Percentiles rank a stretch among this genome's conserved stretches.
These are phyloP conservation scores for Uronychia setigera DNA, from an alignment of 73 alveolate genomes.

Conservation along the genomic window DNA sequence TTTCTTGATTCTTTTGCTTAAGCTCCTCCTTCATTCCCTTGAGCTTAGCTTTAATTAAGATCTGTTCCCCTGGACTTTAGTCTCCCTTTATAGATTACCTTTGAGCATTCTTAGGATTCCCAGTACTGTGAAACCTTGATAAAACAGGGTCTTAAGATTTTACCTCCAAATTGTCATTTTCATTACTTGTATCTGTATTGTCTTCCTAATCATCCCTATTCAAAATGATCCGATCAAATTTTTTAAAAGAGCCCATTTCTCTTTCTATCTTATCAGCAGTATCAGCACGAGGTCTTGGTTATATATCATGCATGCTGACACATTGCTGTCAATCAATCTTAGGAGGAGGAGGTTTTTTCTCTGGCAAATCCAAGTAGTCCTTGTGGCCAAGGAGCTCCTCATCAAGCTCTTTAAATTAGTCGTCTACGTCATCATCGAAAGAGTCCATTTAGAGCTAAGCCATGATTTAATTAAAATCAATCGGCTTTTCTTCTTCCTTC, in stretches of 20 bases:
- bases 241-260: not conserved
- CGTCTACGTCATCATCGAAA: too few species aligned
- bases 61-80: not conserved
- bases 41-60: not conserved
- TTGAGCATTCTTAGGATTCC: not conserved
- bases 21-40: conserved; percentile 1
- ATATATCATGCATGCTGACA: too few species aligned
- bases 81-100: not conserved
- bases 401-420: not conserved
- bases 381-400: not conserved
- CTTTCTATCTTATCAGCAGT: too few species aligned
- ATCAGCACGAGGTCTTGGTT: too few species aligned
- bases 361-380: too few species aligned
- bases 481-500: not conserved
- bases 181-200: too few species aligned
- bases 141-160: not conserved
- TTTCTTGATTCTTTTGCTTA: too few species aligned
- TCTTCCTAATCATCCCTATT: not conserved
- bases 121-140: not conserved
- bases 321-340: not conserved
- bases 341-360: not conserved
- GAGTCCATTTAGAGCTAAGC: not conserved
- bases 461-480: not conserved
- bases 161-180: not conserved
- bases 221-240: not conserved